Evolutionary conservation across 768 basidiomycete genomes (phyloP).

Genomic region (Psilocybe azurescens): DNA sequence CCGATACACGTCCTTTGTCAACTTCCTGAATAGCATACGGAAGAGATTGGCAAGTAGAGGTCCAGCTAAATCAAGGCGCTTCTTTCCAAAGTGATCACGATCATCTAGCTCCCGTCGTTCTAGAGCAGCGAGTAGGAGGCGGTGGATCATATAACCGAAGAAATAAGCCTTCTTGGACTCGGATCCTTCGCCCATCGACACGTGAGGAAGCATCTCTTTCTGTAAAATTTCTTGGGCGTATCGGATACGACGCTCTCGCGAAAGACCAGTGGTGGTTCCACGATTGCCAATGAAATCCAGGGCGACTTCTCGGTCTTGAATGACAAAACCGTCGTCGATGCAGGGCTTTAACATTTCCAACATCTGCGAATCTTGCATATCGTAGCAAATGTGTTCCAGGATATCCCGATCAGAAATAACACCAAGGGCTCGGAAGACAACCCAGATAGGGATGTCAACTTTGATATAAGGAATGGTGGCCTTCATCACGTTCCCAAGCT

Average conservation of each 20-base stretch:
- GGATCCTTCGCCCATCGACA: slow-evolving; percentile 94
- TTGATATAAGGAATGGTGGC: slow-evolving; percentile 98
- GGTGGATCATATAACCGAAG: slow-evolving; percentile 99
- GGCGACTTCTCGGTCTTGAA: slow-evolving; percentile 96
- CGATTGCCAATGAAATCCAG: slow-evolving; percentile 98
- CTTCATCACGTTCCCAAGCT: slow-evolving; percentile 94
- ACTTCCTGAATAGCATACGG: slow-evolving; percentile 95
- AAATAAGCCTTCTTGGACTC: slow-evolving; percentile 99
- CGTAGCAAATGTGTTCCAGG: slow-evolving; percentile 97
- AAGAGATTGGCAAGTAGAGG: slow-evolving; percentile 96
- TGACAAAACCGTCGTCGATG: slow-evolving; percentile 98
- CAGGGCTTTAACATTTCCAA: slow-evolving; percentile 98
- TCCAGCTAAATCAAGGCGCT: slow-evolving; percentile 94
- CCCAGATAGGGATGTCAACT: slow-evolving; percentile 98
- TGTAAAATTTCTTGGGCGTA: slow-evolving; percentile 98
- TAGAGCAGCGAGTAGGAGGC: slow-evolving; percentile 89
- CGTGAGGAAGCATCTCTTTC: slow-evolving; percentile 98
- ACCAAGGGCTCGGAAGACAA: slow-evolving; percentile 97
- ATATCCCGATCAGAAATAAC: slow-evolving; percentile 98
- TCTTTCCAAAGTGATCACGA: slow-evolving; percentile 99
- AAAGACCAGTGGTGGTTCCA: slow-evolving; percentile 92
- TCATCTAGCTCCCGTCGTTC: slow-evolving; percentile 97
- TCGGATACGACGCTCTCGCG: slow-evolving; percentile 89
- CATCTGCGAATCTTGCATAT: slow-evolving; percentile 95
- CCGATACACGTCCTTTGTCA: slow-evolving; percentile 96